These are phyloP conservation scores for Russula compacta DNA, from an alignment of 768 basidiomycete genomes.

Conservation along the genomic window DNA sequence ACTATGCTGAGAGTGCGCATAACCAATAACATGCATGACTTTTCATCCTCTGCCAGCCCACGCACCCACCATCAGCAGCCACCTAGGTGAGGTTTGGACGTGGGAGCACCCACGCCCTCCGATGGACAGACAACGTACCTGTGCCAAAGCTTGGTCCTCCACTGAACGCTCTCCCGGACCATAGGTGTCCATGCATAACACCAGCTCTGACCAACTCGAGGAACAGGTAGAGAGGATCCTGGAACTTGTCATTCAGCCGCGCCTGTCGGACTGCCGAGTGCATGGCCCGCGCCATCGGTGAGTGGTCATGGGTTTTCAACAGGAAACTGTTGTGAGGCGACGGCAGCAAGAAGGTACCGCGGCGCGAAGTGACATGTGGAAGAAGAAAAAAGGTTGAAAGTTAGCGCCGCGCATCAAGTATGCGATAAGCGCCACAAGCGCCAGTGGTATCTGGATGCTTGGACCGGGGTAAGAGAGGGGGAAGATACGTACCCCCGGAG, in stretches of 20 bases:
- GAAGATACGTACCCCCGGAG: slow-evolving; percentile 69
- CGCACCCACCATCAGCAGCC: slow-evolving; percentile 11
- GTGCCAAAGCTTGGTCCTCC: slow-evolving; percentile 93
- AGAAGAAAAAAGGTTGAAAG: slow-evolving; percentile 3
- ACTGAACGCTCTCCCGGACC: slow-evolving; percentile 81
- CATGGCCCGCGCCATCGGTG: slow-evolving; percentile 86
- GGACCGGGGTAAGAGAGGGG: not conserved
- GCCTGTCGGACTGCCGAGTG: slow-evolving; percentile 68
- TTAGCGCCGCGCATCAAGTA: slow-evolving; percentile 16
- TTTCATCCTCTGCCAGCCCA: slow-evolving; percentile 67
- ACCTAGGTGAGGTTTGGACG: slow-evolving; percentile 21
- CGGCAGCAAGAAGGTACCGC: slow-evolving; percentile 3
- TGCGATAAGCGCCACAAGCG: slow-evolving; percentile 18
- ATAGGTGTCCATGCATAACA: slow-evolving; percentile 90
- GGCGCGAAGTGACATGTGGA: slow-evolving; percentile 6
- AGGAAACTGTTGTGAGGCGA: slow-evolving; percentile 56
- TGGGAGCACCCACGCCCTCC: slow-evolving; percentile 16
- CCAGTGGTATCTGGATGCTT: not conserved
- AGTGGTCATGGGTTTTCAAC: slow-evolving; percentile 79
- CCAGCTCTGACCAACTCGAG: slow-evolving; percentile 94
- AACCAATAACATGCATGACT: slow-evolving; percentile 88
- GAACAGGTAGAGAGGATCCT: slow-evolving; percentile 91
- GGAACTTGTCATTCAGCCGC: slow-evolving; percentile 95
- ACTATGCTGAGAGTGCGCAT: slow-evolving; percentile 96
- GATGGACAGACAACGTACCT: slow-evolving; percentile 39